A percentile compares a stretch with the other conserved stretches of the same genome.
phyloP scores from a whole-genome alignment of 352 stramenopile genomes.

The Globisporangium paroecandrum region DNA sequence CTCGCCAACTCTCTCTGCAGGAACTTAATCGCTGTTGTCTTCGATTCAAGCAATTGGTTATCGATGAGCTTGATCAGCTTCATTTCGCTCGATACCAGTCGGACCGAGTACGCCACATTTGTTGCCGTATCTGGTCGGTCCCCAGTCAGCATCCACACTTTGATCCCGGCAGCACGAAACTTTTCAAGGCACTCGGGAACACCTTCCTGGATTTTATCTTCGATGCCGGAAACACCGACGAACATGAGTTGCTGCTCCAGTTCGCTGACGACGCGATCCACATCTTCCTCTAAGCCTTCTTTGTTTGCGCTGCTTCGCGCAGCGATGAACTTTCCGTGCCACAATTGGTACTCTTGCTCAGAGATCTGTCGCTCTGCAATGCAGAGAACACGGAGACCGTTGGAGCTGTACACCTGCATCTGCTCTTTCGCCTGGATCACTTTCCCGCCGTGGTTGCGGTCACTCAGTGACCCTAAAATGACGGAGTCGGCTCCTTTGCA shows the following conservation, averaged over 20 bases:
- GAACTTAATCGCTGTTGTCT: slow-evolving; percentile 20
- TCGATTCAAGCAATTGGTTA: slow-evolving; percentile 20
- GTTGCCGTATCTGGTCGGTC: slow-evolving; percentile 62
- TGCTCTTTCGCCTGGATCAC: slow-evolving; percentile 36
- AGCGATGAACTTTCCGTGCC: slow-evolving; percentile 37
- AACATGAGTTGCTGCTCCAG: slow-evolving; percentile 48
- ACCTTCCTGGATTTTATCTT: slow-evolving; percentile 68
- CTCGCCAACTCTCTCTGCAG: slow-evolving; percentile 26
- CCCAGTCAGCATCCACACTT: slow-evolving; percentile 75
- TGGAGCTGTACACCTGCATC: slow-evolving; percentile 51
- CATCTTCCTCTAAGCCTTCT: slow-evolving; percentile 26
- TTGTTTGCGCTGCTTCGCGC: slow-evolving; percentile 7
- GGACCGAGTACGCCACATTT: slow-evolving; percentile 55
- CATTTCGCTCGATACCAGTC: slow-evolving; percentile 56
- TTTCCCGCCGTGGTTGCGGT: slow-evolving; percentile 24
- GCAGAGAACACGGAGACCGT: slow-evolving; percentile 70
- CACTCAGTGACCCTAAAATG: slow-evolving; percentile 53
- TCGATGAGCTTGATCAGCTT: slow-evolving; percentile 40
- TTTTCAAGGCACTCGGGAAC: slow-evolving; percentile 52
- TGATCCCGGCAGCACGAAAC: slow-evolving; percentile 61
- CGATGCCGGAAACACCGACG: slow-evolving; percentile 55
- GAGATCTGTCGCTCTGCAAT: slow-evolving; percentile 57
- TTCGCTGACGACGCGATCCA: slow-evolving; percentile 36
- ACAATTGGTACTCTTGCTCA: slow-evolving; percentile 47
- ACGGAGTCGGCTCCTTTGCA: slow-evolving; percentile 89